phyloP scores from a whole-genome alignment of 441 rosid species.

The Corymbia citriodora region DNA sequence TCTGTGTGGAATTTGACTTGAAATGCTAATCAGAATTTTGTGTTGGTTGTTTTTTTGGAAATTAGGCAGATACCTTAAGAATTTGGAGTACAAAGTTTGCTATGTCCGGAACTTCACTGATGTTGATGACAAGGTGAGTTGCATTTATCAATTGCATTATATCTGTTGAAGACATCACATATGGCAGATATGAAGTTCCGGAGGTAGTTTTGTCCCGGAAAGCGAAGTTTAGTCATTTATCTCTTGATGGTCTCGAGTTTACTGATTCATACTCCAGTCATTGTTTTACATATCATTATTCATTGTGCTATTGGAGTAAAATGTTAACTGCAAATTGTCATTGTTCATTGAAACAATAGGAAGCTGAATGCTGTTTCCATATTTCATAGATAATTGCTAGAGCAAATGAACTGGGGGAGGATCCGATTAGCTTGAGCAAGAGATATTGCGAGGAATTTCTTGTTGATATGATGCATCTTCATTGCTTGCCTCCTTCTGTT shows the following conservation, averaged over 20 bases:
- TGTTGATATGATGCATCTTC: slow-evolving; percentile 67
- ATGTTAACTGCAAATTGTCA: slow-evolving; percentile 21
- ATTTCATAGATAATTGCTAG: slow-evolving; percentile 74
- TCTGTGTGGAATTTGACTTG: background rate
- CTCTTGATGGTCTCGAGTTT: background rate
- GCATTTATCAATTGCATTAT: background rate
- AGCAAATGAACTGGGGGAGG: slow-evolving; percentile 79
- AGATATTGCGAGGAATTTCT: slow-evolving; percentile 77
- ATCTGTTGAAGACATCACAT: background rate
- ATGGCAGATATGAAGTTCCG: background rate
- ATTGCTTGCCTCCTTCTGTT: slow-evolving; percentile 70
- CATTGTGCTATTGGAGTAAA: background rate
- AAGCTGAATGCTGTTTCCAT: slow-evolving; percentile 37
- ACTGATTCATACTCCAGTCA: background rate
- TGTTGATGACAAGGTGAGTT: slow-evolving; percentile 90
- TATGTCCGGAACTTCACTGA: slow-evolving; percentile 94
- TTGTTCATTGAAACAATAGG: slow-evolving; percentile 27
- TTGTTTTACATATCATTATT: background rate
- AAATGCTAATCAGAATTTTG: background rate
- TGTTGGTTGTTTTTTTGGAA: slow-evolving; percentile 15
- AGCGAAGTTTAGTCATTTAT: background rate
- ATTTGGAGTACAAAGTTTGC: slow-evolving; percentile 76
- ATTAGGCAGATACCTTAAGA: slow-evolving; percentile 84
- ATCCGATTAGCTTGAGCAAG: slow-evolving; percentile 76
- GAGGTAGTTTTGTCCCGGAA: background rate